Evolutionary conservation across 495 filamentous ascomycete genomes (phyloP), one percentile per base, ranked within the genome.

Genomic region (Trichoderma reesei): DNA sequence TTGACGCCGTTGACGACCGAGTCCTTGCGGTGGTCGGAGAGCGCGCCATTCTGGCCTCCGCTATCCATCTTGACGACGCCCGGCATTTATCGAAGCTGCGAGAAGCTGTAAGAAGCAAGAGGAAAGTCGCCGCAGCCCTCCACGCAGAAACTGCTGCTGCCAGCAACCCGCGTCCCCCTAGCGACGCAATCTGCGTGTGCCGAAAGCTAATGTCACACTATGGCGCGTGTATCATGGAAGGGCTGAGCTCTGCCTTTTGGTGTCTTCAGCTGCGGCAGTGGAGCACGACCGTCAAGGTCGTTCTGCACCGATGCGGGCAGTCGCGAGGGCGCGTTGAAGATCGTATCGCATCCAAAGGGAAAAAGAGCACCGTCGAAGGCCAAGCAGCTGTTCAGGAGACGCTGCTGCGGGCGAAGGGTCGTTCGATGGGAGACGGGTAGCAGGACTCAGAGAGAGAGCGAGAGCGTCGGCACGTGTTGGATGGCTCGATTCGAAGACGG

Each of bases 31-130:
- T 83, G 78, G 67, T 82, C 79, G 68, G 78, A 77, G 65, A 74
- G 78, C 68, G 73, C 69, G 36, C 73, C 72, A 70, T 75, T 73
- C 65, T 76, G 73, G 63, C 66, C 68, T 69, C 79, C 78, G 70
- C 73, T 78, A 67, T 84, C 82, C 82, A 84, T 84, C 63, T 71
- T 75, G 74, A 78, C 72, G 72, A 72, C 72, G 66, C 75, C 72
- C 38, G 76, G 74, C 73, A 79, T 78, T 42, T 67, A 71, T 68
- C 63, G 67, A 26, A 18, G 36, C 56, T 60, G 41, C 42, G 16
- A 36, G 26, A 26, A 26, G 26, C 26, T 26, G 26, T 26, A 26
- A 26, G 26, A 26, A 26, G 26, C 0, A 26, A 26, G n/a, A 56
- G 51, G 26, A 34, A 56, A 34, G 10, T 56, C 38, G 51, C 51